Percentiles rank a stretch among this genome's conserved stretches.
phyloP scores from a whole-genome alignment of 495 filamentous ascomycete species.

The Annulohypoxylon bovei region DNA sequence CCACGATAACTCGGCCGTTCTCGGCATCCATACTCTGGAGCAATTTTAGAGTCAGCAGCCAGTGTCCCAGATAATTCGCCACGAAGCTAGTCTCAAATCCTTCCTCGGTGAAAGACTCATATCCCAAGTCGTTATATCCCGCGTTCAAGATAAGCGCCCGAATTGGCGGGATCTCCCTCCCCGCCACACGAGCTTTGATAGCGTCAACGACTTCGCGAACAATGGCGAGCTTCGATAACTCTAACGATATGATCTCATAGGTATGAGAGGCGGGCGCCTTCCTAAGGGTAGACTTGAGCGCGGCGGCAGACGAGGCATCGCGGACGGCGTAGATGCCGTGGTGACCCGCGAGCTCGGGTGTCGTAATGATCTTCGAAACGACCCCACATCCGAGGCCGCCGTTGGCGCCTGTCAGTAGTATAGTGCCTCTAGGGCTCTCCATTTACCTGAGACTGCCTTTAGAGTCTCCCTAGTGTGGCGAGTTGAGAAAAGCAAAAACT shows the following conservation, averaged over 20 bases:
- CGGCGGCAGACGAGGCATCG: slow-evolving; percentile 42
- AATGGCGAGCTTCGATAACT: slow-evolving; percentile 48
- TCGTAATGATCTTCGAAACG: slow-evolving; percentile 56
- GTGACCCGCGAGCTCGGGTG: slow-evolving; percentile 47
- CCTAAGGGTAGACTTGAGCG: slow-evolving; percentile 38
- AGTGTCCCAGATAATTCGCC: slow-evolving; percentile 56
- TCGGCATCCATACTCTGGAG: slow-evolving; percentile 37
- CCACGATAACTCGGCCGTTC: not conserved
- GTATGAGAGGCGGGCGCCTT: slow-evolving; percentile 2
- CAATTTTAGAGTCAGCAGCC: slow-evolving; percentile 50
- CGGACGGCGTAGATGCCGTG: slow-evolving; percentile 51
- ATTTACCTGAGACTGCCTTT: not conserved
- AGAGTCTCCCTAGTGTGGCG: not conserved
- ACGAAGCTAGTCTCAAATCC: slow-evolving; percentile 52
- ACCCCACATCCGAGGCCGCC: slow-evolving; percentile 55
- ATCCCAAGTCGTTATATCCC: slow-evolving; percentile 35
- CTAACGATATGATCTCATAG: slow-evolving; percentile 48
- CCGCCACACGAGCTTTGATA: slow-evolving; percentile 42
- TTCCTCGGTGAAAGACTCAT: slow-evolving; percentile 44
- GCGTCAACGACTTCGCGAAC: slow-evolving; percentile 38
- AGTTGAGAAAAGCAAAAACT: not conserved
- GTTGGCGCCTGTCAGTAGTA: slow-evolving; percentile 39
- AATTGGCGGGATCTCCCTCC: slow-evolving; percentile 46
- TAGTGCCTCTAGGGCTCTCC: slow-evolving; percentile 18
- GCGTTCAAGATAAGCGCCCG: slow-evolving; percentile 27